phyloP scores from a whole-genome alignment of 2,329 filamentous ascomycete species.

The Fusarium sp. region DNA sequence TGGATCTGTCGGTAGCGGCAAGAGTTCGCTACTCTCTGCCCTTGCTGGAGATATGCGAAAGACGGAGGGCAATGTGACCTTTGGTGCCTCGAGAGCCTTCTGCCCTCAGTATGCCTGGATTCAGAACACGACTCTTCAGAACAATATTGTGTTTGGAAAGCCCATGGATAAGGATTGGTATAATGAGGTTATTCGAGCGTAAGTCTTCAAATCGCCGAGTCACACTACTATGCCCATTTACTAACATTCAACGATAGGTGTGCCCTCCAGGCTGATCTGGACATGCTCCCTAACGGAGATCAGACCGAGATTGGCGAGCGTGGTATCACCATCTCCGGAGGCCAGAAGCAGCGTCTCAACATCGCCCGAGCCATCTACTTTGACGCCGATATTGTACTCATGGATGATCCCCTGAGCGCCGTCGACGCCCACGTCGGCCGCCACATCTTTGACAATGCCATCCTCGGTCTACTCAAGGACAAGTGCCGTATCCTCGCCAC shows the following conservation, averaged over 20 bases:
- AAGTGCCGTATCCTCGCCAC: constrained; percentile 94
- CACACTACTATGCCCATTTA: background rate
- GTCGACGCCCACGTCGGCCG: constrained; percentile 78
- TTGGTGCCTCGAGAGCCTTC: constrained; percentile 86
- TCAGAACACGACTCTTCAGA: constrained; percentile 86
- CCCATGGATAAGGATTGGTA: constrained; percentile 83
- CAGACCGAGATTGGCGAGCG: constrained; percentile 93
- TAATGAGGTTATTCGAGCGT: constrained; percentile 81
- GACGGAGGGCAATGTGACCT: constrained; percentile 77
- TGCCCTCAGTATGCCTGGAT: constrained; percentile 99
- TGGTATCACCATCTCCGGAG: constrained; percentile 94
- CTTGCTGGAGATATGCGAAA: constrained; percentile 94
- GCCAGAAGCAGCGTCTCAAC: constrained; percentile 94
- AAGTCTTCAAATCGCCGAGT: constrained; percentile 43
- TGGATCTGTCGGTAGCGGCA: constrained; percentile 88
- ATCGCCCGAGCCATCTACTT: constrained; percentile 87
- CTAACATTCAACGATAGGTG: constrained; percentile 62
- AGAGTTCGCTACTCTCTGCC: constrained; percentile 88
- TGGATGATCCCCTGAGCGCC: constrained; percentile 77
- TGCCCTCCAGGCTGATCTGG: constrained; percentile 84
- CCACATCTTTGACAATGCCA: constrained; percentile 92
- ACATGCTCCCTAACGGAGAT: constrained; percentile 93
- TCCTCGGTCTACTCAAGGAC: constrained; percentile 86
- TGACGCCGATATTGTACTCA: constrained; percentile 73
- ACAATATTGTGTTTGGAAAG: constrained; percentile 94